Evolutionary conservation across 352 stramenopile genomes (phyloP).

Genomic region (Phytopythium cucurbitacearum): DNA sequence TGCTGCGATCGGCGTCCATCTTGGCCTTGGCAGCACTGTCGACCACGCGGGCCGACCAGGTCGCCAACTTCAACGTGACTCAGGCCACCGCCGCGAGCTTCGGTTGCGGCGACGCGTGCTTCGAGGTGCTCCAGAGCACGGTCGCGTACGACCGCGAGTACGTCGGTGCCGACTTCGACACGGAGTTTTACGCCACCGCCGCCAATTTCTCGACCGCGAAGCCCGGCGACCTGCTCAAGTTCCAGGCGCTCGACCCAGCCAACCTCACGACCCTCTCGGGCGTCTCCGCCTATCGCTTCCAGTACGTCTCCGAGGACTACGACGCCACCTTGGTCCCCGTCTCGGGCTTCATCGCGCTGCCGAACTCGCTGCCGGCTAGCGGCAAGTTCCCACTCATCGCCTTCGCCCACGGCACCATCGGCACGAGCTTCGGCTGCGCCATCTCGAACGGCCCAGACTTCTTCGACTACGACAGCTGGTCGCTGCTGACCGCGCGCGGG

Average conservation of each 20-base stretch:
- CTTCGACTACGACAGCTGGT: slow-evolving; percentile 11
- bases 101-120: slow-evolving; percentile 7
- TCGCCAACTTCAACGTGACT: slow-evolving; percentile 3
- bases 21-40: no score
- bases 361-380: slow-evolving; percentile 1
- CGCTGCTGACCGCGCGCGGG: slow-evolving; percentile 5
- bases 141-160: neutral
- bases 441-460: slow-evolving; percentile 6
- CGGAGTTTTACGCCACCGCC: slow-evolving; percentile 8
- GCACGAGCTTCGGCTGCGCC: slow-evolving; percentile 4
- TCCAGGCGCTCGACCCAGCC: slow-evolving; percentile 5
- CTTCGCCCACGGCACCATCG: slow-evolving; percentile 9
- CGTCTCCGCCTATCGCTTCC: slow-evolving; percentile 7
- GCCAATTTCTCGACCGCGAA: slow-evolving; percentile 3
- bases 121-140: slow-evolving; percentile 1
- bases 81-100: neutral
- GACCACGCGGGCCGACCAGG: no score
- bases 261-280: slow-evolving; percentile 8
- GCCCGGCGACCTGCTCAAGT: slow-evolving; percentile 9
- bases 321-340: slow-evolving; percentile 7
- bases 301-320: slow-evolving; percentile 11
- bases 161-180: slow-evolving; percentile 7
- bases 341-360: slow-evolving; percentile 9
- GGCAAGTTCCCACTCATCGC: slow-evolving; percentile 7
- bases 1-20: no score